These are phyloP conservation scores for Solanum phureja DNA, from an alignment of 257 asterid genomes.

Conservation along the genomic window DNA sequence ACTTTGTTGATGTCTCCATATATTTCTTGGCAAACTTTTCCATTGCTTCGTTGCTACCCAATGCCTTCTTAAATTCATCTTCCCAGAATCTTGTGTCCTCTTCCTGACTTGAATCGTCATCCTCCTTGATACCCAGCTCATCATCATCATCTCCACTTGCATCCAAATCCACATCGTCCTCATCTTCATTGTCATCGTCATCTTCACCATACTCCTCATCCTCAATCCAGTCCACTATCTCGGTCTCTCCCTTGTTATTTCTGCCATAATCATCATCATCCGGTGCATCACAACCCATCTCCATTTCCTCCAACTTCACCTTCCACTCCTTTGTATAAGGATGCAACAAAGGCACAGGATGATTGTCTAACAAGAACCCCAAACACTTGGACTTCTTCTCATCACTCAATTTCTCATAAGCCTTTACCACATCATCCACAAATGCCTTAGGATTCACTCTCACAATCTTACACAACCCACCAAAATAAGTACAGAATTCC, in stretches of 20 bases:
- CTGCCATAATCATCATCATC: slow-evolving; percentile 42
- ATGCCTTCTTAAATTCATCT: slow-evolving; percentile 72
- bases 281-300: slow-evolving; percentile 94
- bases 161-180: slow-evolving; percentile 27
- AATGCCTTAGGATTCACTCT: slow-evolving; percentile 76
- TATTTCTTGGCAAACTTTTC: slow-evolving; percentile 63
- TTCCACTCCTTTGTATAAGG: slow-evolving; percentile 94
- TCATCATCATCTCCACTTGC: slow-evolving; percentile 37
- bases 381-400: slow-evolving; percentile 71
- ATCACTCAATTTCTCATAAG: slow-evolving; percentile 60
- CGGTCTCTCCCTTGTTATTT: slow-evolving; percentile 21
- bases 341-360: slow-evolving; percentile 71
- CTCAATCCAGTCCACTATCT: slow-evolving; percentile 81
- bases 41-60: slow-evolving; percentile 70
- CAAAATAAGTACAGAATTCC: slow-evolving; percentile 81
- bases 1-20: slow-evolving; percentile 27
- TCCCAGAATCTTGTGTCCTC: slow-evolving; percentile 68
- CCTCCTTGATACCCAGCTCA: slow-evolving; percentile 45
- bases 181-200: slow-evolving; percentile 17
- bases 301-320: slow-evolving; percentile 85
- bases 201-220: slow-evolving; percentile 21
- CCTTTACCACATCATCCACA: slow-evolving; percentile 90
- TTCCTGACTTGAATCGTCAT: slow-evolving; percentile 34
- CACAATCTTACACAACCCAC: slow-evolving; percentile 74
- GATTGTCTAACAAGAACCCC: slow-evolving; percentile 62